A percentile compares a stretch with the other conserved stretches of the same genome.
phyloP scores from a whole-genome alignment of 116 monocot genomes.

The Trichopus zeylanicus region DNA sequence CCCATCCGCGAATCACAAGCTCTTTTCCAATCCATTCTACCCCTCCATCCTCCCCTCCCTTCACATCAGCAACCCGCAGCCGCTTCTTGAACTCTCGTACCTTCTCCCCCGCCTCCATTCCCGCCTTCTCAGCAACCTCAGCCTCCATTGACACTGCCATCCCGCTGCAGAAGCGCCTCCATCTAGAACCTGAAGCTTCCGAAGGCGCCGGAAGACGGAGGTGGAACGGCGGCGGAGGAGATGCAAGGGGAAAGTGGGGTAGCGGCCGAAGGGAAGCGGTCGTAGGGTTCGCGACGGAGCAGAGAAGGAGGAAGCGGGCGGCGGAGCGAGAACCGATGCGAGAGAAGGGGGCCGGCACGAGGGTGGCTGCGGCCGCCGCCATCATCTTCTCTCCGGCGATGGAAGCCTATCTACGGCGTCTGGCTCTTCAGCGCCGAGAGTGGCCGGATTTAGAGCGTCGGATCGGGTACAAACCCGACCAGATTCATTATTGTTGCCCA shows the following conservation, averaged over 20 bases:
- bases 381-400: background rate
- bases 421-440: too few relatives aligned
- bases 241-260: background rate
- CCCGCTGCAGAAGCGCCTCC: conserved; percentile 26
- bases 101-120: conserved; percentile 6
- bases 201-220: background rate
- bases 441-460: too few relatives aligned
- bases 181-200: background rate
- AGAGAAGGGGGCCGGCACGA: conserved; percentile 10
- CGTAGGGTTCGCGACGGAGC: background rate
- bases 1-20: conserved; percentile 55
- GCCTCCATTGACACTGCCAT: conserved; percentile 8
- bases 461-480: too few relatives aligned
- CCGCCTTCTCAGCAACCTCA: background rate
- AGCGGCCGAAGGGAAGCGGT: background rate
- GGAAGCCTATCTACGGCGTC: too few relatives aligned
- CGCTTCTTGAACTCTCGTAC: conserved; percentile 43
- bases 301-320: conserved; percentile 4
- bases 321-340: conserved; percentile 7
- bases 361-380: conserved; percentile 4
- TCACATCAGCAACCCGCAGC: conserved; percentile 40
- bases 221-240: background rate
- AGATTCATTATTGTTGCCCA: too few relatives aligned
- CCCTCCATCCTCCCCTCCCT: conserved; percentile 45
- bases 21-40: conserved; percentile 33